These are phyloP conservation scores for Letharia columbiana DNA, from an alignment of 495 filamentous ascomycete genomes.

Conservation along the genomic window DNA sequence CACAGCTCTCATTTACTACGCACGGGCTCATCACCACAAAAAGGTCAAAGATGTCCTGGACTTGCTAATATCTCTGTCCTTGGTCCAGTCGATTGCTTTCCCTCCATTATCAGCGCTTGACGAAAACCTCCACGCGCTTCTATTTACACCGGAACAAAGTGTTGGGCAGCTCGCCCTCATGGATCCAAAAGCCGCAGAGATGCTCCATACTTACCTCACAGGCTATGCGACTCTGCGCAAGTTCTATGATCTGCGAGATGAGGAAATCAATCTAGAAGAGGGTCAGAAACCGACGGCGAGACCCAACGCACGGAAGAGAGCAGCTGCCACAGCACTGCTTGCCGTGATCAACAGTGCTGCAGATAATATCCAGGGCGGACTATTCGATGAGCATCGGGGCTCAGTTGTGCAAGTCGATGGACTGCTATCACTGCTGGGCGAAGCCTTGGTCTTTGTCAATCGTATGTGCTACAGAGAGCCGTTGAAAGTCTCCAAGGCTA, in stretches of 20 bases:
- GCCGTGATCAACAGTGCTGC: constrained; percentile 74
- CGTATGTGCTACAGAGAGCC: constrained; percentile 35
- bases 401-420: constrained; percentile 80
- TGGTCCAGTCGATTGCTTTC: constrained; percentile 72
- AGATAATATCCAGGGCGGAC: constrained; percentile 79
- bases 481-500: not conserved
- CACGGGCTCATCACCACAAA: constrained; percentile 60
- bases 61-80: constrained; percentile 75
- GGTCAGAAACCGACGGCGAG: constrained; percentile 39
- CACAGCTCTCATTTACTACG: constrained; percentile 74
- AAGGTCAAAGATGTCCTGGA: constrained; percentile 77
- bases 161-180: constrained; percentile 54
- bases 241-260: constrained; percentile 80
- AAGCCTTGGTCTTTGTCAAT: constrained; percentile 66
- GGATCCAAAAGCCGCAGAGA: constrained; percentile 68
- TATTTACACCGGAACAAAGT: constrained; percentile 56
- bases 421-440: constrained; percentile 72
- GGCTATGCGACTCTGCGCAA: constrained; percentile 81
- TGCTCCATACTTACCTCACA: constrained; percentile 74
- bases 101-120: constrained; percentile 62
- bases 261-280: constrained; percentile 37
- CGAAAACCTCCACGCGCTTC: constrained; percentile 51
- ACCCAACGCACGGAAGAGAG: constrained; percentile 48
- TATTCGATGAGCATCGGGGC: constrained; percentile 69
- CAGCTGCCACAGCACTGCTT: constrained; percentile 62